Conservation (phyloP, 805 yeast species). For the Candida endomychidarum region DNA sequence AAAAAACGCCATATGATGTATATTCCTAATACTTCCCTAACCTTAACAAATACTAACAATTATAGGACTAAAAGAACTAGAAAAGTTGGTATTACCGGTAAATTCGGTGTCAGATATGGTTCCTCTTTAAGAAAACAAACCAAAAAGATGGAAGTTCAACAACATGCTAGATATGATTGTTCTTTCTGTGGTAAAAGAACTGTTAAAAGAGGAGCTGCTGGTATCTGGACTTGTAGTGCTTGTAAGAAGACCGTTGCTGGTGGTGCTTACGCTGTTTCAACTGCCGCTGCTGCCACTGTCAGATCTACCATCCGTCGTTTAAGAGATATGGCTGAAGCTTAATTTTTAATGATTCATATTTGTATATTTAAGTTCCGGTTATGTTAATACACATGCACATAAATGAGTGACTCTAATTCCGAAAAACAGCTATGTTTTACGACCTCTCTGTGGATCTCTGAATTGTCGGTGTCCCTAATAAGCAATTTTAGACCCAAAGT, state of each 20-base stretch:
- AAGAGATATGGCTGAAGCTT: conserved; percentile 99
- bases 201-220: conserved; percentile 96
- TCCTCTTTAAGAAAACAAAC: conserved; percentile 99
- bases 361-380: conserved; percentile 26
- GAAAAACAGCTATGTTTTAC: not conserved
- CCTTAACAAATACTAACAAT: conserved; percentile 40
- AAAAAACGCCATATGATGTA: too few relatives aligned
- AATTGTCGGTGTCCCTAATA: too few relatives aligned
- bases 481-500: not conserved
- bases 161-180: conserved; percentile 98
- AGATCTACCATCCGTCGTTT: conserved; percentile 99
- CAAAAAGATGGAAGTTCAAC: conserved; percentile 98
- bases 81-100: conserved; percentile 99
- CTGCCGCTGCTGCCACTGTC: conserved; percentile 99
- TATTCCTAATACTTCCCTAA: not conserved
- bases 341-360: conserved; percentile 34
- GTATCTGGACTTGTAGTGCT: conserved; percentile 97
- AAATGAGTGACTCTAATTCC: too few relatives aligned
- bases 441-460: not conserved
- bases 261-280: conserved; percentile 99
- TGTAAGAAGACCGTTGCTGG: conserved; percentile 98
- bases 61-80: conserved; percentile 99
- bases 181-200: conserved; percentile 99
- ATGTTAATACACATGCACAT: conserved; percentile 13
- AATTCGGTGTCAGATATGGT: conserved; percentile 99